Percentiles rank a stretch among this genome's conserved stretches.
Conservation (phyloP, 2,329 filamentous ascomycete species). For the Daldinia sp. region DNA sequence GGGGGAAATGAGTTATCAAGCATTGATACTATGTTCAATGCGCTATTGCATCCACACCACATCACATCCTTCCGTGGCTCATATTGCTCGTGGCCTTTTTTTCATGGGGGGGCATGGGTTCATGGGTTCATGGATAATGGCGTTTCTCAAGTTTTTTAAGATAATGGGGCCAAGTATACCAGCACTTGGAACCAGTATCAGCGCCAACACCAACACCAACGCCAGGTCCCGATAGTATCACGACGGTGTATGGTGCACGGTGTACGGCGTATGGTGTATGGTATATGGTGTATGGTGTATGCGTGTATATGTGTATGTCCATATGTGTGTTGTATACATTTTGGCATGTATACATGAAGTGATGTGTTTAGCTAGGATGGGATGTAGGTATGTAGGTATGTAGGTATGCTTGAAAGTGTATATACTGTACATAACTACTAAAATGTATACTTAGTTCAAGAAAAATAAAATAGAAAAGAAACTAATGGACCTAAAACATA, state of each 20-base stretch:
- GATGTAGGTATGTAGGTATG: background rate
- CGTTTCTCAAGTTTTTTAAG: slow-evolving; percentile 26
- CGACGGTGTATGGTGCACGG: background rate
- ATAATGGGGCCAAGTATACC: slow-evolving; percentile 3
- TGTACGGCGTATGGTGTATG: background rate
- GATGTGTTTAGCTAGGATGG: no score
- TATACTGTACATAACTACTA: background rate
- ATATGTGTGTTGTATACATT: background rate
- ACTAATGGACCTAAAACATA: slow-evolving; percentile 15
- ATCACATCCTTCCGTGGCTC: slow-evolving; percentile 43
- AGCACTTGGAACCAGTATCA: background rate
- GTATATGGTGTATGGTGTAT: background rate
- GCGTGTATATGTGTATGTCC: background rate
- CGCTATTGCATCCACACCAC: slow-evolving; percentile 46
- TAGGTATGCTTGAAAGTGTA: background rate
- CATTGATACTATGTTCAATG: slow-evolving; percentile 46
- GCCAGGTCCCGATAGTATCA: background rate
- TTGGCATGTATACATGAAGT: no score
- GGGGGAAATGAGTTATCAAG: slow-evolving; percentile 47
- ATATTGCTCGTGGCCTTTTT: slow-evolving; percentile 1
- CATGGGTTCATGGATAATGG: slow-evolving; percentile 26
- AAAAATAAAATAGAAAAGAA: background rate
- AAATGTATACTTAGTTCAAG: no score
- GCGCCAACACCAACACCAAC: background rate
- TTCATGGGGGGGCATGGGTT: no score